Base-by-base conservation (phyloP, 257 asterid species). In the Knoxia roxburghii region DNA sequence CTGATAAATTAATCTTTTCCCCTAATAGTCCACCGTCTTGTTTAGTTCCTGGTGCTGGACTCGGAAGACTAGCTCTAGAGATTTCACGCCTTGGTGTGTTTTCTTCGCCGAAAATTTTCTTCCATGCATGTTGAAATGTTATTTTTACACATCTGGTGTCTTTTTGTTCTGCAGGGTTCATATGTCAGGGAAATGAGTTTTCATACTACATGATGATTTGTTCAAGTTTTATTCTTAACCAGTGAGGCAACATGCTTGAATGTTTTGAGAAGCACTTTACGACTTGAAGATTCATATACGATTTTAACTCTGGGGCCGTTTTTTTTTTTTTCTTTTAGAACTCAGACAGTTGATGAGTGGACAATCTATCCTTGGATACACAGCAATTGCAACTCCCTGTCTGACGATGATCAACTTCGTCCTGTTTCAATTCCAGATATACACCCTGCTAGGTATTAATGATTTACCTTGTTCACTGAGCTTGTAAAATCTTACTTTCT, bases 191-290 rank as follows among this genome's bases (percentile, higher is more conserved):
- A 75, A 93, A 93, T 77, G 99, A 93, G 72, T 93, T 93, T 77
- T 93, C 99, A 27, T 93, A 93, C 85, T 93, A 93, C 85, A 93
- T 90, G 99, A 93, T 93, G 99, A 93, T 93, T 75, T 93, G 99
- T 86, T 93, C 99, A 72, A 86, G 95, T 82, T 93, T 93, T 85
- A 88, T 93, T 65, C 86, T 93, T 78, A 93, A 93, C 81, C 74
- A 81, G 99, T 93, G 81, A 81, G 96, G 66, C 46, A 13, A 23
- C 53, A 12, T 24, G 10, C 46, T 33, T 33, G 61, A 52, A 24
- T 23, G 6, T 29, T 33, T 57, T 51, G 40, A 39, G 48, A 7
- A 17, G 23, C 59, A 65, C 49, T 37, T 21, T 46, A 40, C 43
- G 61, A 43, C 46, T 57, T 70, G 57, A 26, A 4, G 56, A 58